Base-by-base conservation (phyloP, 495 filamentous ascomycete species). In the Glarea lozoyensis region DNA sequence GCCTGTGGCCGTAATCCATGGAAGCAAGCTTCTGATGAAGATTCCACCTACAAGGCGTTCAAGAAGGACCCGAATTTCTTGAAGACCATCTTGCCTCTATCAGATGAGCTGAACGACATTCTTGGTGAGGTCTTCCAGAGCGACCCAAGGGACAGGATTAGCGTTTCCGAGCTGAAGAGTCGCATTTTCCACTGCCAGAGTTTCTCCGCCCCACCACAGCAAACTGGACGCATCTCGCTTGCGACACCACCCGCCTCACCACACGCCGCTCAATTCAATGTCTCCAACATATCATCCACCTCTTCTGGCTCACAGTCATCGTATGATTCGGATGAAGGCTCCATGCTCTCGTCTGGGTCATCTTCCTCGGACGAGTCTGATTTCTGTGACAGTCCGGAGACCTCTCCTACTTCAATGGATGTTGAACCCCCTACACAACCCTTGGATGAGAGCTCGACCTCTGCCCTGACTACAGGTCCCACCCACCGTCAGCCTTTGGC, bases 1-100 rank as follows among this genome's bases (percentile, higher is more conserved):
- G 93, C 88, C 46, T 97, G 92, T 70, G 90, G 92, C 58, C 85
- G 93, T 53, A 99, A 99, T 64, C 92, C 92, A 49, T 99, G 92
- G 92, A 97, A 95, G 65, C 80, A 88, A 47, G 93, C 92, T 40
- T 93, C 85, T 10, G 63, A 78, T 50, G 86, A 94, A 57, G 93
- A 99, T 64, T 86, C 88, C 49, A 97, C 93, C 18, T 99, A 95
- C 74, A 79, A 82, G 58, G 92, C 90, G 23, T 99, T 84, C 60
- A 69, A 85, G 48, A 82, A 81, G 69, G 87, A 89, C 59, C 79
- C 76, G 30, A 81, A 79, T 51, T 97, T 97, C 67, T 71, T 99
- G 40, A 82, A 84, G 66, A 82, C 88, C 46, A 99, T 99, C 51
- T 70, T 99, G 30, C 93, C 92, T 15, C 62, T 99, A 55, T 93